Conservation (phyloP, 2,329 filamentous ascomycete species). For the Emmonsiellopsis sp. region DNA sequence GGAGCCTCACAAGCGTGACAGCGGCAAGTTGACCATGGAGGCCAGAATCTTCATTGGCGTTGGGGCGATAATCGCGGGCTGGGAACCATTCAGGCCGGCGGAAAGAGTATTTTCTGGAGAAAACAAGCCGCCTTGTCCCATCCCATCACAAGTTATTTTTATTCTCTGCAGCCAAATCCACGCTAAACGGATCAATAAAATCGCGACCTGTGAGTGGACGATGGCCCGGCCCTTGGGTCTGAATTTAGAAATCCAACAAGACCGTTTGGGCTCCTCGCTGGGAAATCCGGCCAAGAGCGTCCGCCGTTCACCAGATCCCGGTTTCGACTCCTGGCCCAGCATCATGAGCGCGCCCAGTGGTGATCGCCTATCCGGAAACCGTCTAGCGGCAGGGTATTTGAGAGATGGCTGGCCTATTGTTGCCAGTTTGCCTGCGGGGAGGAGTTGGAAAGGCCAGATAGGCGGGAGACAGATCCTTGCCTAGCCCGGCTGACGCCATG, state of each 20-base stretch:
- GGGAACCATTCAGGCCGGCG: background rate
- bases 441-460: background rate
- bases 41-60: conserved; percentile 1
- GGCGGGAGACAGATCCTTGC: background rate
- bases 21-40: background rate
- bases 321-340: background rate
- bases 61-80: background rate
- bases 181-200: background rate
- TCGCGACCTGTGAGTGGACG: background rate
- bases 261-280: background rate
- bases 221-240: background rate
- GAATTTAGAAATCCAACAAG: conserved; percentile 1
- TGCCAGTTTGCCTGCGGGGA: background rate
- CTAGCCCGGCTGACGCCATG: background rate
- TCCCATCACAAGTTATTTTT: background rate
- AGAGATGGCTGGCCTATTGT: background rate
- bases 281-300: background rate
- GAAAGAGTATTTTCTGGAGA: background rate
- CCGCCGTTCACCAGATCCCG: background rate
- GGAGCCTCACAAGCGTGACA: background rate
- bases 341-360: no score
- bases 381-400: background rate
- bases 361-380: background rate
- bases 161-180: conserved; percentile 1
- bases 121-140: background rate